A percentile compares a stretch with the other conserved stretches of the same genome.
Conservation (phyloP, 805 yeast genomes). For the Yarrowia osloensis region DNA sequence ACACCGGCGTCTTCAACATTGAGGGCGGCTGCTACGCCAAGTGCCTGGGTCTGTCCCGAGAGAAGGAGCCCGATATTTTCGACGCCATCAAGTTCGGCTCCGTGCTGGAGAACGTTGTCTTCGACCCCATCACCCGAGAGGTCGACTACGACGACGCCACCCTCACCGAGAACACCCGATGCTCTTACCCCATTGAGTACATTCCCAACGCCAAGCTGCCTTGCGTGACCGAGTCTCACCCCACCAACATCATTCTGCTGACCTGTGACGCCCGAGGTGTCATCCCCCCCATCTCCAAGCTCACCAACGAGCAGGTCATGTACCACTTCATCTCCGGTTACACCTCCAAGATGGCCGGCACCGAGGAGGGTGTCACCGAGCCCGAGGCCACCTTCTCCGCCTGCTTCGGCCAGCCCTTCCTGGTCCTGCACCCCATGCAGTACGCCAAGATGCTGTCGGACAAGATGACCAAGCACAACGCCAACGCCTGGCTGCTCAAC, state of each 20-base stretch:
- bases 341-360: constrained; percentile 99
- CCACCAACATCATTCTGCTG: constrained; percentile 84
- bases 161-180: constrained; percentile 96
- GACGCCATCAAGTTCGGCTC: constrained; percentile 94
- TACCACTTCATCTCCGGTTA: constrained; percentile 96
- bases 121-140: constrained; percentile 71
- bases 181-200: constrained; percentile 97
- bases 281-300: constrained; percentile 92
- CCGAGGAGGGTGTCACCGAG: constrained; percentile 98
- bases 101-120: constrained; percentile 88
- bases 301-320: constrained; percentile 95
- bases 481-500: constrained; percentile 94
- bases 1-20: constrained; percentile 96
- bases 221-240: constrained; percentile 86
- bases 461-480: constrained; percentile 84
- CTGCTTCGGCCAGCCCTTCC: constrained; percentile 98
- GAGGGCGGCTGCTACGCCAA: constrained; percentile 99
- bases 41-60: constrained; percentile 84
- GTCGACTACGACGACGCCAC: constrained; percentile 83
- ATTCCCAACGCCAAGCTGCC: constrained; percentile 97
- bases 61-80: constrained; percentile 97
- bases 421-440: constrained; percentile 96
- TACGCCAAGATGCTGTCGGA: constrained; percentile 95
- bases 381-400: constrained; percentile 98
- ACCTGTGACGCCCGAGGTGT: constrained; percentile 99